Evolutionary conservation across 78 protist genomes (phyloP).

Genomic region (Reticulomyxa filosa): DNA sequence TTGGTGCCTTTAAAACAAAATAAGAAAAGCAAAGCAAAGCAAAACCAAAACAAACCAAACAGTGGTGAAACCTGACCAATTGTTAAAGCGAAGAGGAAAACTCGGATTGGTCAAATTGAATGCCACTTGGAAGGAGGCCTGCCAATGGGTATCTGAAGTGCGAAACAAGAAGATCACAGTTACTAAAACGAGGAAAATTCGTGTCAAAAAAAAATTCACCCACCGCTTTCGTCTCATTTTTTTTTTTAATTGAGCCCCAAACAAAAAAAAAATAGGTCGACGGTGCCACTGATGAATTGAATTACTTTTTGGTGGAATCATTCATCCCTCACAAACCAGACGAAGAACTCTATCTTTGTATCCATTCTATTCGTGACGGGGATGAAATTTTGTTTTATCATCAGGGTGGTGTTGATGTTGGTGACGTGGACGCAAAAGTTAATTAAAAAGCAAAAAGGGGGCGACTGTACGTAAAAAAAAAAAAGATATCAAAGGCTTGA

Average conservation of each 20-base stretch:
- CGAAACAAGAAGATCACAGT: constrained; percentile 4
- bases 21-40: background rate
- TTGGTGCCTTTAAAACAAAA: too few species aligned
- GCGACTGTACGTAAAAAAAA: too few species aligned
- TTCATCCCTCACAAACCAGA: constrained; percentile 38
- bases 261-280: background rate
- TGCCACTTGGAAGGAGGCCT: constrained; percentile 32
- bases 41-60: constrained; percentile 25
- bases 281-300: constrained; percentile 26
- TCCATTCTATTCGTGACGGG: constrained; percentile 39
- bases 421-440: constrained; percentile 14
- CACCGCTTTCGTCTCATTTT: background rate
- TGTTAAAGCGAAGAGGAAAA: constrained; percentile 56
- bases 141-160: constrained; percentile 31
- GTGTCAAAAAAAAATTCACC: background rate
- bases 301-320: constrained; percentile 50
- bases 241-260: background rate
- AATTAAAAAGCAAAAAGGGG: too few species aligned
- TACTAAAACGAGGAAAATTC: too few species aligned
- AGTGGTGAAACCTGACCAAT: constrained; percentile 66
- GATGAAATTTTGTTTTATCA: constrained; percentile 29
- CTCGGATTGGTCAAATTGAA: constrained; percentile 37
- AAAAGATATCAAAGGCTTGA: too few species aligned
- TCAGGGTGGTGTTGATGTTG: constrained; percentile 65
- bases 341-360: constrained; percentile 48